Evolutionary conservation across 805 yeast genomes (phyloP), one percentile per base, ranked within the genome.

Genomic region (Starmera dryadoides): DNA sequence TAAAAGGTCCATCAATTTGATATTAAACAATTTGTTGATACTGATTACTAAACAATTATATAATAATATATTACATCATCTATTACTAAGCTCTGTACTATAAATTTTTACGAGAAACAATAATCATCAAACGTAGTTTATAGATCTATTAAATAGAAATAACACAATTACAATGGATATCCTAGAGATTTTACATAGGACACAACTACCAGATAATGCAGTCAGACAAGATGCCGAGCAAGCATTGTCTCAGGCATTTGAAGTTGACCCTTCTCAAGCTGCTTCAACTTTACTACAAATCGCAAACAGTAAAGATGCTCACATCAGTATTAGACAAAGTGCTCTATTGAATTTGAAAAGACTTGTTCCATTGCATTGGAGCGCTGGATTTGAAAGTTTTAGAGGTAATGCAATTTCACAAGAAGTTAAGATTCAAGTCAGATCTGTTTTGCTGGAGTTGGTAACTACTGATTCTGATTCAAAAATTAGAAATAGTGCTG

Each of bases 301-400:
- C 18, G 73, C 80, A 0, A 20, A 58, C 2, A 49, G 63, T 38
- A 35, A 46, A 1, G 21, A 46, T 3, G 20, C 51, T 2, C 58
- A 64, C 0, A 37, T 69, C 2, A 57, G 70, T 4, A 42, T 68
- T 0, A 65, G 83, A 48, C 95, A 83, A 56, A 68, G 83, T 33
- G 72, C 83, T 14, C 58, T 88, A 30, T 61, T 86, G 26, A 79
- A 83, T 44, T 56, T 86, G 47, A 81, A 84, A 51, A 68, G 83
- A 39, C 56, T 81, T 15, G 81, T 86, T 1, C 83, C 88, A 0
- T 63, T 69, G 48, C 77, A 73, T 50, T 89, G 98, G 98, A 77
- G 88, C 14, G 75, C 88, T 7, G 95, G 85, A 0, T 87, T 88
- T 57, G 79, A 74, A 39, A 79, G 86, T 14, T 89, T 75, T 55